A percentile compares a stretch with the other conserved stretches of the same genome.
These are phyloP conservation scores for Zymoseptoria pseudotritici DNA, from an alignment of 2,329 filamentous ascomycete genomes.

Conservation along the genomic window DNA sequence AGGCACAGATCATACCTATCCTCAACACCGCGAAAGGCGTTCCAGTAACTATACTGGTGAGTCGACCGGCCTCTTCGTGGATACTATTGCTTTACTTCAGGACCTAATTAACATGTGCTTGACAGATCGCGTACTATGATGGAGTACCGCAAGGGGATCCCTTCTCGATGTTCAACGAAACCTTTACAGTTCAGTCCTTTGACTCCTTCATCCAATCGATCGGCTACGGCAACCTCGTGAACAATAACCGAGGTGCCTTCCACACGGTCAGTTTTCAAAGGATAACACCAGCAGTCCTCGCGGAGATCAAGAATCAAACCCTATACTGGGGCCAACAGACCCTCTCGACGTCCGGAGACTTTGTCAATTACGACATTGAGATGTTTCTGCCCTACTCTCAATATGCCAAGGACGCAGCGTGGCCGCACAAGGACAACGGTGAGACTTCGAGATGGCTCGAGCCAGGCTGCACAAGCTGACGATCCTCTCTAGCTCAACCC, in stretches of 20 bases:
- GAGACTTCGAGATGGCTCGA: too few species aligned
- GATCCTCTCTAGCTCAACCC: background rate
- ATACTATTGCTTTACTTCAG: too few species aligned
- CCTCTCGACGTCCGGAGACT: background rate
- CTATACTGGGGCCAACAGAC: background rate
- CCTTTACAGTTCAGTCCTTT: background rate
- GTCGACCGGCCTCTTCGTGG: too few species aligned
- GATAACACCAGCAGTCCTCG: background rate
- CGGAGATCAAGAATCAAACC: background rate
- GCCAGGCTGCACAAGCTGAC: too few species aligned
- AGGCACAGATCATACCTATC: conserved; percentile 3
- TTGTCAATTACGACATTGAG: background rate
- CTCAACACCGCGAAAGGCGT: background rate
- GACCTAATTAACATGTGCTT: too few species aligned
- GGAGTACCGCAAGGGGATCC: background rate
- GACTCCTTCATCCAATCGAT: background rate
- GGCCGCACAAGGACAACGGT: background rate
- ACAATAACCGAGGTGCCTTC: background rate
- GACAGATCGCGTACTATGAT: background rate
- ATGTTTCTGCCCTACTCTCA: background rate
- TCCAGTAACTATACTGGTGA: background rate
- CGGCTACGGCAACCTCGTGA: background rate
- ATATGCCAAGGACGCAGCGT: background rate
- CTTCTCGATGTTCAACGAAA: background rate
- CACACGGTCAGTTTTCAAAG: background rate